phyloP scores from a whole-genome alignment of 371 early-diverging fungal species.

The Smittium mucronatum region DNA sequence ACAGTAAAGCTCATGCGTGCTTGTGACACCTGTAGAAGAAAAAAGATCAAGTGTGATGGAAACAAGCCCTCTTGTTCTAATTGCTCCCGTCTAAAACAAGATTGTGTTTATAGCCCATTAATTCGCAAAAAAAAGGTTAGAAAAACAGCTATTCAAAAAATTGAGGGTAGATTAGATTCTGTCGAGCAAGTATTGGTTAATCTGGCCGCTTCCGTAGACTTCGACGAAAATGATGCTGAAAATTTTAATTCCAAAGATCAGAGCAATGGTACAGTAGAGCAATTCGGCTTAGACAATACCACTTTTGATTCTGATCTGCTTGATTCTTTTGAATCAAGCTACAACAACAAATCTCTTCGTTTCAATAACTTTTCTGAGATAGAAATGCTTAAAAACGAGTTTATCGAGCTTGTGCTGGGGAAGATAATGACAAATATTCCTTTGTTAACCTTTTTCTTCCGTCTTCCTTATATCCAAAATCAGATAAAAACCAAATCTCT shows the following conservation, averaged over 20 bases:
- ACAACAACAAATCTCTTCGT: conserved; percentile 1
- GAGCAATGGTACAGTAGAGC: conserved; percentile 13
- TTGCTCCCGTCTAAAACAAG: conserved; percentile 30
- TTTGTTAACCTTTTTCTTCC: conserved; percentile 7
- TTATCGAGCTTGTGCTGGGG: conserved; percentile 8
- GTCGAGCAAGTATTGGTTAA: conserved; percentile 30
- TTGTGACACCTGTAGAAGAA: conserved; percentile 31
- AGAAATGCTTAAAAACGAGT: conserved; percentile 10
- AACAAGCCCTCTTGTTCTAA: conserved; percentile 32
- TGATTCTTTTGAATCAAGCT: not conserved
- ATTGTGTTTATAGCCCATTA: conserved; percentile 33
- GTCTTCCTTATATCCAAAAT: conserved; percentile 4
- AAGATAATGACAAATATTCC: not conserved
- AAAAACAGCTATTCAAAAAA: conserved; percentile 33
- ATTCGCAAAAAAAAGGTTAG: conserved; percentile 35
- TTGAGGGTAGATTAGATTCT: conserved; percentile 31
- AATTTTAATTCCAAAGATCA: not conserved
- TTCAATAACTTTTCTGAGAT: conserved; percentile 2
- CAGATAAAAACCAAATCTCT: conserved; percentile 9
- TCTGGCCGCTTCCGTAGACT: conserved; percentile 28
- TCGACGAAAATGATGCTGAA: not conserved
- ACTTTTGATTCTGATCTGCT: conserved; percentile 2
- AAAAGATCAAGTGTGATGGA: conserved; percentile 36
- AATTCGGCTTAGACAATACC: conserved; percentile 4
- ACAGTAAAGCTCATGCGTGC: conserved; percentile 28